phyloP scores from a whole-genome alignment of 202 grass and related monocot genomes.

The Cymbopogon flexuosus region DNA sequence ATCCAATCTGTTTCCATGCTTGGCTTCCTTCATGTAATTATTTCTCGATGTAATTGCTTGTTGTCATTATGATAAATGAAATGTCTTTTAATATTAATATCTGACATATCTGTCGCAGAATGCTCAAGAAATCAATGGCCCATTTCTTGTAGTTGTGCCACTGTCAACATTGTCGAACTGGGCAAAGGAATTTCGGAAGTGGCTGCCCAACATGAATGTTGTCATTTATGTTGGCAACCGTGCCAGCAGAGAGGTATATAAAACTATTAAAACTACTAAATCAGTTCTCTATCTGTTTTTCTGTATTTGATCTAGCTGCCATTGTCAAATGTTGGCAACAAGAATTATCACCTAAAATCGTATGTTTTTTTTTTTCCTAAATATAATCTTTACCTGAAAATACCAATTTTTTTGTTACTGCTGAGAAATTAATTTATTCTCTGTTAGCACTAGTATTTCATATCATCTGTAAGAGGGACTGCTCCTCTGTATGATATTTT shows the following conservation, averaged over 20 bases:
- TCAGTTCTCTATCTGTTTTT: background rate
- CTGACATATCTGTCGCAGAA: slow-evolving; percentile 49
- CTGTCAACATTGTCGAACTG: slow-evolving; percentile 97
- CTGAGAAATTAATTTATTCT: background rate
- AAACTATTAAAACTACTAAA: background rate
- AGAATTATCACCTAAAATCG: background rate
- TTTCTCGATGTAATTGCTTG: slow-evolving; percentile 1
- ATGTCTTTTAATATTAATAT: slow-evolving; percentile 15
- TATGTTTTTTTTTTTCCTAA: background rate
- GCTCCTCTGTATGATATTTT: too few species aligned
- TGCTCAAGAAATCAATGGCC: slow-evolving; percentile 93
- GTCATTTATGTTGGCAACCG: slow-evolving; percentile 98
- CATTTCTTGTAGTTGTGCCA: slow-evolving; percentile 97
- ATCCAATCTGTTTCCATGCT: slow-evolving; percentile 98
- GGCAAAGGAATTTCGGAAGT: slow-evolving; percentile 95
- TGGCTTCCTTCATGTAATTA: slow-evolving; percentile 80
- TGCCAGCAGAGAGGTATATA: slow-evolving; percentile 88
- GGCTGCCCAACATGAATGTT: slow-evolving; percentile 91
- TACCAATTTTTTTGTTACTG: background rate
- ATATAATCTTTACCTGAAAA: background rate
- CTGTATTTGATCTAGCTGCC: background rate
- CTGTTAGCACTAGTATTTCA: background rate
- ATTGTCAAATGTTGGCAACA: background rate
- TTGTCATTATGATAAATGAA: slow-evolving; percentile 1
- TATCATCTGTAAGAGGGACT: background rate